Percentiles rank a stretch among this genome's conserved stretches.
Evolutionary conservation across 225 moss, liverwort and hornwort genomes (phyloP).

Genomic region (Neckera pumila): DNA sequence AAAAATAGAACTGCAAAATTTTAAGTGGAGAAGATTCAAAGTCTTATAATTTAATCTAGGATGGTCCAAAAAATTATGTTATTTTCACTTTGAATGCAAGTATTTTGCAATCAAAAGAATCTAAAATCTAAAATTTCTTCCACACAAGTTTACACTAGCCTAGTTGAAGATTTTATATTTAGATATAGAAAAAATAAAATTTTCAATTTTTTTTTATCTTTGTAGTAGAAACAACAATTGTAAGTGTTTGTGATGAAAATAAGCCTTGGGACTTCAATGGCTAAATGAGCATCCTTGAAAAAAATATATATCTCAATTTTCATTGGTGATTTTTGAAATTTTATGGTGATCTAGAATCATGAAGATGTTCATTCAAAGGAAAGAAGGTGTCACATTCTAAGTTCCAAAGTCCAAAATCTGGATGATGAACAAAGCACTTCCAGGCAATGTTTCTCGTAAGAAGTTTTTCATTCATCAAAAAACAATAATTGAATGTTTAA

Average conservation of each 20-base stretch:
- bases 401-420: rapidly evolving
- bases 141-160: neutral
- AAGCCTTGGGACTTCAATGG: rapidly evolving
- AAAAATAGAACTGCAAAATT: neutral
- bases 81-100: neutral
- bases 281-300: neutral
- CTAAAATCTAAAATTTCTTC: neutral
- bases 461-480: neutral
- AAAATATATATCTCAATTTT: neutral
- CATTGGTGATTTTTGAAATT: neutral
- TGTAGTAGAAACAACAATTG: neutral
- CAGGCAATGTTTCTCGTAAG: neutral
- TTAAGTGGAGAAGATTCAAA: neutral
- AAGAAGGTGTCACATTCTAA: rapidly evolving
- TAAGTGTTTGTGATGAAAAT: neutral
- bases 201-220: rapidly evolving
- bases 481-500: neutral
- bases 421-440: neutral
- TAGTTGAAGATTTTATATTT: neutral
- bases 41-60: neutral
- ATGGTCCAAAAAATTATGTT: neutral
- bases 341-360: neutral
- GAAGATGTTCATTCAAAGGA: neutral
- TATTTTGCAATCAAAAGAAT: neutral
- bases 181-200: neutral